A percentile compares a stretch with the other conserved stretches of the same genome.
These are phyloP conservation scores for Fremontodendron californicum DNA, from an alignment of 345 rosid species.

Conservation along the genomic window DNA sequence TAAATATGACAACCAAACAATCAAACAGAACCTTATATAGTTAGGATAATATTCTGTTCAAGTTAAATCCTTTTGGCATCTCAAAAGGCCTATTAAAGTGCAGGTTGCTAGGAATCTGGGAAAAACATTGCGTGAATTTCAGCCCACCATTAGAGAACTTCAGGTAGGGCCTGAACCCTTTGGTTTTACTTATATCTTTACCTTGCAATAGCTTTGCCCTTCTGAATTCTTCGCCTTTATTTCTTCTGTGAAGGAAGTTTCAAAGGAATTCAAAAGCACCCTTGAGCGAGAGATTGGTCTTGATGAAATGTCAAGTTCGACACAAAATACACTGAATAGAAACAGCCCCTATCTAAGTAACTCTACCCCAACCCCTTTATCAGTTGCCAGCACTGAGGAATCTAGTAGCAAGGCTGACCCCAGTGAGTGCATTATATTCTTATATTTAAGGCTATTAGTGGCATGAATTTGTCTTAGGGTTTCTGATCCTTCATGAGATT, in stretches of 20 bases:
- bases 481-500: neutral
- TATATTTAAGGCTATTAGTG: neutral
- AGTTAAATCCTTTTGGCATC: neutral
- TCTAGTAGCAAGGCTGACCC: constrained; percentile 37
- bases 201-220: neutral
- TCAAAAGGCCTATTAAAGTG: constrained; percentile 6
- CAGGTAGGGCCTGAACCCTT: constrained; percentile 47
- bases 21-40: neutral
- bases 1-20: neutral
- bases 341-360: constrained; percentile 41
- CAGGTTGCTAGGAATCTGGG: constrained; percentile 95
- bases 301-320: constrained; percentile 44
- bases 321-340: constrained; percentile 31
- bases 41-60: neutral
- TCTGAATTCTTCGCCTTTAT: constrained; percentile 8
- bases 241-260: constrained; percentile 60
- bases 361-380: constrained; percentile 35
- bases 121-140: constrained; percentile 84
- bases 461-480: neutral
- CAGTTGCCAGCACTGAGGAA: constrained; percentile 31
- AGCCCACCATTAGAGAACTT: constrained; percentile 92
- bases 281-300: constrained; percentile 90
- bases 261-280: constrained; percentile 92
- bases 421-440: constrained; percentile 44
- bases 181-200: neutral